Conservation (phyloP, 495 filamentous ascomycete genomes). For the Xylaria telfairii region DNA sequence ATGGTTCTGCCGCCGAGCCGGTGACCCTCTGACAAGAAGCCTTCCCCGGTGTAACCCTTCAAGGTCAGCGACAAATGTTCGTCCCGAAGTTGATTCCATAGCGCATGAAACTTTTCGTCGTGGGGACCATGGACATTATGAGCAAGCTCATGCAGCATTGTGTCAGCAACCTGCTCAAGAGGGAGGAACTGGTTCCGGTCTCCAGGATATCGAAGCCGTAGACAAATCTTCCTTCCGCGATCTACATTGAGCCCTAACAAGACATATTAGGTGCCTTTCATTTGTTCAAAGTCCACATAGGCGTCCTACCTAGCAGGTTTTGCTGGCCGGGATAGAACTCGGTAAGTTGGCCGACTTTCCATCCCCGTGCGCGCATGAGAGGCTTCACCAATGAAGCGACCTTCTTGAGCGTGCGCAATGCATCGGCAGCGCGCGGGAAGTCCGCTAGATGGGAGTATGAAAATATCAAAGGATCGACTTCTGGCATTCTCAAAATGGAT, state of each 20-base stretch:
- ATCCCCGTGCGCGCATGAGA: slow-evolving; percentile 86
- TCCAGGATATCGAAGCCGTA: slow-evolving; percentile 79
- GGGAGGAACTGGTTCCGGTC: slow-evolving; percentile 82
- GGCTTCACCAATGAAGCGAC: slow-evolving; percentile 92
- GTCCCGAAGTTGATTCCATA: slow-evolving; percentile 88
- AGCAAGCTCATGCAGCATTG: slow-evolving; percentile 95
- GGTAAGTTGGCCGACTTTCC: slow-evolving; percentile 78
- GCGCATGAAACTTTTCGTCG: slow-evolving; percentile 77
- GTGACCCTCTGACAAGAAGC: slow-evolving; percentile 78
- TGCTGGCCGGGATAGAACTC: slow-evolving; percentile 83
- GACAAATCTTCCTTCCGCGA: slow-evolving; percentile 75
- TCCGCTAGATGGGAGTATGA: slow-evolving; percentile 81
- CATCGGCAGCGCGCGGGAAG: slow-evolving; percentile 75
- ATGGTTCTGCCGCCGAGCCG: slow-evolving; percentile 73
- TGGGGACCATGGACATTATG: slow-evolving; percentile 88
- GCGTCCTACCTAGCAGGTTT: slow-evolving; percentile 70
- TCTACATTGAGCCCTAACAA: slow-evolving; percentile 75
- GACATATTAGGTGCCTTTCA: neutral
- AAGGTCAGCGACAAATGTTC: slow-evolving; percentile 75
- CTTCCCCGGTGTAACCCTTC: slow-evolving; percentile 92
- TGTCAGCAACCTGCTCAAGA: slow-evolving; percentile 80
- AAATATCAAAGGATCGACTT: slow-evolving; percentile 71
- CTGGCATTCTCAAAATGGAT: slow-evolving; percentile 53
- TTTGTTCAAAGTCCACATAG: neutral
- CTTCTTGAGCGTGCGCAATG: slow-evolving; percentile 80